Evolutionary conservation across 805 yeast species (phyloP), one percentile per base, ranked within the genome.

Genomic region (Henningerozyma blattae): DNA sequence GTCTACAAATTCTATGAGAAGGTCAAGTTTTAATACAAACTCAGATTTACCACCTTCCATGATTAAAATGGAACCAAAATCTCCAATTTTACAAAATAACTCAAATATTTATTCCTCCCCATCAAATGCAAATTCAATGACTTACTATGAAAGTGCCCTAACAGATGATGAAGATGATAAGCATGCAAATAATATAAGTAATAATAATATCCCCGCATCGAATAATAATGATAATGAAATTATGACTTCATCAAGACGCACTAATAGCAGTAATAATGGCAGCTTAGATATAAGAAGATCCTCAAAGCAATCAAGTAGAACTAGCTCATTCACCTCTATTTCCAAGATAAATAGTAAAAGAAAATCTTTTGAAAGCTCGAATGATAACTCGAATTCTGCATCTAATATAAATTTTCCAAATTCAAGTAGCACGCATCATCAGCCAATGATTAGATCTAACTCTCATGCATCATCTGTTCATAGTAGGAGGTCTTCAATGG

Each of bases 41-140:
- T 42, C 54, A 3, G 62, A 59, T 36, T 57, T 76, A 35, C 84
- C 85, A 14, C 75, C 80, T 14, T 73, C 82, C 26, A 76, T 80
- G 86, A 62, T 70, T 24, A 75, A 72, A 41, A 61, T 75, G 38
- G 80, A 70, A 44, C 89, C 91, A 15, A 78, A 73, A 46, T 75
- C 75, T 34, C 87, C 91, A 3, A 81, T 81, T 38, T 64, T 81
- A 44, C 64, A 76, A 43, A 64, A 67, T 35, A 50, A 47, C 35
- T 37, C 37, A 15, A 37, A 45, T 32, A 37, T 40, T 2, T 14
- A 32, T 5, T 40, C 45, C 3, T 28, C 48, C 3, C 15, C 15
- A 12, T 24, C 27, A 8, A 24, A 24, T 24, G 5, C 27, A 8
- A 45, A 38, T 26, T 41, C 45, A 14, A 38, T 51, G 17, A 44